Percentiles rank a stretch among this genome's conserved stretches.
Conservation (phyloP, 169 alveolate genomes). For the Eimeria falciformis region DNA sequence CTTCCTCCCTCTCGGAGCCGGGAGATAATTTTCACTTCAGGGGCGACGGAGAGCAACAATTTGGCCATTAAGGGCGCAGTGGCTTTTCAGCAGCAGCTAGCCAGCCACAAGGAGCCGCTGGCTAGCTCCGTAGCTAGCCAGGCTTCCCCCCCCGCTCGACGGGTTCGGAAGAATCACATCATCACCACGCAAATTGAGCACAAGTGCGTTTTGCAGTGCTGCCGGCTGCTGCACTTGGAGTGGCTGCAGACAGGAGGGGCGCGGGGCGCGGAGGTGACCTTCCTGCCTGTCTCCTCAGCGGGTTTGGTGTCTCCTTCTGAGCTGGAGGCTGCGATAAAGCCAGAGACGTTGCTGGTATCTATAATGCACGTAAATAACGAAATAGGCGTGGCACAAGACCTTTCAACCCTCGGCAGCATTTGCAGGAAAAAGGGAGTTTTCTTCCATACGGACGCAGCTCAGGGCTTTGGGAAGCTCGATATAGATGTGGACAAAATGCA, state of each 20-base stretch:
- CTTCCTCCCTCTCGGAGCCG: constrained; percentile 49
- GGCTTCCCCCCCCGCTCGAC: constrained; percentile 84
- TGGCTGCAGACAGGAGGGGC: not conserved
- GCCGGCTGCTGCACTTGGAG: constrained; percentile 88
- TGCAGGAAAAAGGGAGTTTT: constrained; percentile 94
- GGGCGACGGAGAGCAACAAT: constrained; percentile 99
- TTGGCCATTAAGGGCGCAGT: constrained; percentile 96
- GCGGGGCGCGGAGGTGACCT: constrained; percentile 74
- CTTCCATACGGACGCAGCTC: constrained; percentile 92
- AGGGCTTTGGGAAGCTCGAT: constrained; percentile 91
- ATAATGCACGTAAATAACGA: constrained; percentile 98
- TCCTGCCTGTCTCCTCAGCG: constrained; percentile 57
- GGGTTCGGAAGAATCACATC: constrained; percentile 90
- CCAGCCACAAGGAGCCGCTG: not conserved
- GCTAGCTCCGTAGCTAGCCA: constrained; percentile 56
- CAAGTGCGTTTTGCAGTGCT: constrained; percentile 96
- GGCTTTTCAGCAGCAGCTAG: constrained; percentile 74
- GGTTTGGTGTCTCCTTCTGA: constrained; percentile 88
- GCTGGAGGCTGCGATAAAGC: constrained; percentile 93
- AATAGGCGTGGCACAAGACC: constrained; percentile 97
- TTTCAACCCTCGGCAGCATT: constrained; percentile 94
- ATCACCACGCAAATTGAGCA: constrained; percentile 99
- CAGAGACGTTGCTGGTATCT: constrained; percentile 95
- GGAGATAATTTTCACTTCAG: constrained; percentile 98
- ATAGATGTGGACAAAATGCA: constrained; percentile 94